These are phyloP conservation scores for Ustilago hordei DNA, from an alignment of 1,284 basidiomycete genomes.

Conservation along the genomic window DNA sequence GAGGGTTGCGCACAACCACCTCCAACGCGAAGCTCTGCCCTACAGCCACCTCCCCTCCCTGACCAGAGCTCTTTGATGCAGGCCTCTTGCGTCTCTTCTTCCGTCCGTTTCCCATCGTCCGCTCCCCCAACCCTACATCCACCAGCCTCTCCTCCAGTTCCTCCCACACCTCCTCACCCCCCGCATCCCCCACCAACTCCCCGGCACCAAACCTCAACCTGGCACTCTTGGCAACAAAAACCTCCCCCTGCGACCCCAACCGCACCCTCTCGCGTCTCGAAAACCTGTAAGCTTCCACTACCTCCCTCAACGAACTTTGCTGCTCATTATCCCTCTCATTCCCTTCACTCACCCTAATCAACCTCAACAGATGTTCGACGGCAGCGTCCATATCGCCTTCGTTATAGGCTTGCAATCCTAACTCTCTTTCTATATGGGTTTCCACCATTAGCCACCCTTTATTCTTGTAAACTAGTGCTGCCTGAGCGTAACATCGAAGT, in stretches of 20 bases:
- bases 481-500: constrained; percentile 53
- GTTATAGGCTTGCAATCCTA: constrained; percentile 73
- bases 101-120: constrained; percentile 16
- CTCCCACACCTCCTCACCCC: constrained; percentile 29
- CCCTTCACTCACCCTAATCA: constrained; percentile 41
- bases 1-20: constrained; percentile 71
- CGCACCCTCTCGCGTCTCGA: constrained; percentile 6
- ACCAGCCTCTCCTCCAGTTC: constrained; percentile 34
- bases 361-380: constrained; percentile 70
- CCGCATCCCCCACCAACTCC: constrained; percentile 25
- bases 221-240: constrained; percentile 27
- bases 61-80: constrained; percentile 22
- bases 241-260: constrained; percentile 4
- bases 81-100: constrained; percentile 22
- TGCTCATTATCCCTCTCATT: constrained; percentile 66
- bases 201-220: constrained; percentile 25
- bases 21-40: constrained; percentile 70
- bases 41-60: constrained; percentile 43
- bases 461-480: constrained; percentile 42
- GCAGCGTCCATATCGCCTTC: constrained; percentile 72
- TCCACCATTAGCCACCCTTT: constrained; percentile 71
- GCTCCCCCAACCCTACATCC: constrained; percentile 19
- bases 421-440: constrained; percentile 72
- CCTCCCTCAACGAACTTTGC: constrained; percentile 70
- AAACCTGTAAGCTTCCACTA: constrained; percentile 72